Base-by-base conservation (phyloP, 106 monocot species). In the Allium sativum region DNA sequence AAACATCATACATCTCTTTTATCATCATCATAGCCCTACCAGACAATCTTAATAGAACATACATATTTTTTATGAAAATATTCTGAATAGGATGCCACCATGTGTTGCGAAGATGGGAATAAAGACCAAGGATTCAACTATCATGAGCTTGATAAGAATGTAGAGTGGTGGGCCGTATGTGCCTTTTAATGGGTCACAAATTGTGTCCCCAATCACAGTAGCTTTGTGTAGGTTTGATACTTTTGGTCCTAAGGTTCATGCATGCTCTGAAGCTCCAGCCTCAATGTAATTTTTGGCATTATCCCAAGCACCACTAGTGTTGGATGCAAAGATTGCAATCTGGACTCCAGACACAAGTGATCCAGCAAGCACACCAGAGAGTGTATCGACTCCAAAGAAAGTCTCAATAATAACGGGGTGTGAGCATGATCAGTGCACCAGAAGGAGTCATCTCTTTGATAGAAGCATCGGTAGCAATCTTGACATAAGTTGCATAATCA, bases 211-310 rank as follows among this genome's bases (percentile, higher is more conserved):
- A 6, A 93, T 89, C 21, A 93, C 89, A 10, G 89, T 85, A 42
- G 93, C 93, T 66, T 89, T 89, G 85, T 89, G 93, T 13, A 72
- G 70, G 56, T 93, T 89, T 0, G 93, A 89, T 43, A 88, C 93
- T 69, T 93, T 93, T 0, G 93, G 88, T 7, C 93, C 93, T 1
- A 93, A 80, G 18, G 70, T 68, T 53, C 77, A 70, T 0, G 93
- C 89, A 61, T 93, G 93, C 31, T 93, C 93, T 6, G 89, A 71
- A 7, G 89, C 85, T 7, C 93, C 93, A 40, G 93, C 93, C 82
- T 86, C 82, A 53, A 82, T 86, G 55, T 86, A 86, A 22, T 86
- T 86, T 70, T 86, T 86, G 19, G 86, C 85, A 62, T 86, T 86
- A 58, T 86, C 85, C 85, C 85, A 86, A 42, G 85, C 85, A 62